A percentile compares a stretch with the other conserved stretches of the same genome.
Conservation (phyloP, 1,284 basidiomycete species). For the Hymenochaete sp. region DNA sequence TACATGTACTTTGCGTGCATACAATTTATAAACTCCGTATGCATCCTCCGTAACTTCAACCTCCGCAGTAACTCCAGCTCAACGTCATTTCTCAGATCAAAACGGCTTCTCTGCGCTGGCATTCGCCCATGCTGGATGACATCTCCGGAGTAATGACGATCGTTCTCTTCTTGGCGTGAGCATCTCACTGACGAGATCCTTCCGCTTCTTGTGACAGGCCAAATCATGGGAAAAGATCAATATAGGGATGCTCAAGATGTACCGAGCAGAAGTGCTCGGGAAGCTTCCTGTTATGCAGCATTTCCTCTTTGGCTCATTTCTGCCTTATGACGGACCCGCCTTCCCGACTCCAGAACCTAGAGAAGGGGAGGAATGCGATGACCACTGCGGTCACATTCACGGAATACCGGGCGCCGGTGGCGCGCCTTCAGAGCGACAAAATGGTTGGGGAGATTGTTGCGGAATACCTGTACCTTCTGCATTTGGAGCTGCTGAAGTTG, state of each 20-base stretch:
- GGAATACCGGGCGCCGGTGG: constrained; percentile 48
- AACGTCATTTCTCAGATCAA: constrained; percentile 60
- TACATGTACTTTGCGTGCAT: constrained; percentile 99
- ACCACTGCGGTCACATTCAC: constrained; percentile 42
- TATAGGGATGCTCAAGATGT: constrained; percentile 98
- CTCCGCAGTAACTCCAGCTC: background rate
- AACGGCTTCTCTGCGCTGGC: constrained; percentile 93
- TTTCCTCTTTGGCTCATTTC: constrained; percentile 85
- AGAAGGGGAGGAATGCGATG: constrained; percentile 37
- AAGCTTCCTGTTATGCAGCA: constrained; percentile 97
- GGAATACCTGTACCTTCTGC: constrained; percentile 82
- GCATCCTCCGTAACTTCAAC: background rate
- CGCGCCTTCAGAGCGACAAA: constrained; percentile 38
- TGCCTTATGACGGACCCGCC: constrained; percentile 64
- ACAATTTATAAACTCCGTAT: constrained; percentile 91
- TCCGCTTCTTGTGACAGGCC: constrained; percentile 39
- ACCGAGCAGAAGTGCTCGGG: constrained; percentile 86
- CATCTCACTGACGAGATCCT: background rate
- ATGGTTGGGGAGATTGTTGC: constrained; percentile 91
- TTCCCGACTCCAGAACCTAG: constrained; percentile 30
- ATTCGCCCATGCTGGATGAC: constrained; percentile 98
- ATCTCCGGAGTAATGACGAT: constrained; percentile 73
- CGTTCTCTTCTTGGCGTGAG: background rate
- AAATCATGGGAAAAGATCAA: constrained; percentile 98
- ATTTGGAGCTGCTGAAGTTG: constrained; percentile 65